Evolutionary conservation across 1,284 basidiomycete species (phyloP), one percentile per base, ranked within the genome.

Genomic region (Vanrija pseudolonga): DNA sequence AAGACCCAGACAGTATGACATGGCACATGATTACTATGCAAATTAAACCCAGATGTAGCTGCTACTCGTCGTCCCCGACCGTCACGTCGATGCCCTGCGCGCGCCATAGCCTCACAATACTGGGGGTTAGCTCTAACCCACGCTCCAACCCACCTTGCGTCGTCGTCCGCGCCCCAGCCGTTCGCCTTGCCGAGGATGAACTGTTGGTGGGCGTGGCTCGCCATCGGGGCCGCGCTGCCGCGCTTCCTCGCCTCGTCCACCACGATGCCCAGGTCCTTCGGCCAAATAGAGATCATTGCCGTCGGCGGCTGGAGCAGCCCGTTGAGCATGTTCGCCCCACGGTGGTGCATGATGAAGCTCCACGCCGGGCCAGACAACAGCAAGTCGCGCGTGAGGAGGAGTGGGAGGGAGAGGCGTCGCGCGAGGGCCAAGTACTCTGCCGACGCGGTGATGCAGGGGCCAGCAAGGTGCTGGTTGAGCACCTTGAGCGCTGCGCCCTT

Each of bases 391-490:
- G 55, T 50, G 3, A 6, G 22, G 20, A 44, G 53, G 6, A 50
- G 50, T 5, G 63, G 61, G 12, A 72, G 57, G 6, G 59, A 64
- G 24, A 66, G 55, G 20, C 53, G 56, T 15, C 51, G 53, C 1
- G 64, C 59, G 15, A 71, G 56, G 1, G 66, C 64, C 17, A 68
- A 54, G 0, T 58, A 57, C 53, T 72, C 70, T 20, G 63, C 61
- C 11, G 57, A 53, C 3, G 51, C 55, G 5, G 62, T 59, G 46
- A 69, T 63, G 45, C 66, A 43, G 6, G 32, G 32, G 28, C 56
- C 59, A 4, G 52, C 61, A 19, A 59, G 48, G n/a, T 57, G 54
- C 47, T 63, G 61, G 50, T 63, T 61, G 4, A 53, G 48, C 19
- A 61, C 47, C 52, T 63, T 63, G 46, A 61, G 50, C 3, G 55